Evolutionary conservation across 78 protist genomes (phyloP).

Genomic region (Mastigamoeba balamuthi): DNA sequence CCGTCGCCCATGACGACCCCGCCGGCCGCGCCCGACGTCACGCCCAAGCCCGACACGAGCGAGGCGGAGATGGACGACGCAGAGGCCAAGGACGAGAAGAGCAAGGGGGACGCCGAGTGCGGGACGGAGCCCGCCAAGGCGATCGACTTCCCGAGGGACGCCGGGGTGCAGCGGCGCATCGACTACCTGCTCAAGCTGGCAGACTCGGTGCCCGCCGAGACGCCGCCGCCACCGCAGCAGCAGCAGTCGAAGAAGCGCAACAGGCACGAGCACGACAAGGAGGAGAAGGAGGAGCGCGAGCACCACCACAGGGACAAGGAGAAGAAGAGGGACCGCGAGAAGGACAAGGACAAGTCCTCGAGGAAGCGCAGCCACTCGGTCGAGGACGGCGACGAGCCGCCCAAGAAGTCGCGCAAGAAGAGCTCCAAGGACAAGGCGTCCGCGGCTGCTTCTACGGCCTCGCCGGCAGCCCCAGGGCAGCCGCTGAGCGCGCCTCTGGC

Average conservation of each 20-base stretch:
- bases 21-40: neutral
- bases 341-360: too few species aligned
- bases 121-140: neutral
- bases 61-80: neutral
- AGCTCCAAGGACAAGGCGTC: too few species aligned
- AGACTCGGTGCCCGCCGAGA: neutral
- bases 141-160: constrained; percentile 25
- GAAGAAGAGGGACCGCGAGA: too few species aligned
- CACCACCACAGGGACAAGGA: neutral
- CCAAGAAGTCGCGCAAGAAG: too few species aligned
- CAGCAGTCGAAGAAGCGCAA: neutral
- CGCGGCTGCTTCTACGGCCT: too few species aligned
- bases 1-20: neutral
- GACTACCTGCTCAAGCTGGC: constrained; percentile 2
- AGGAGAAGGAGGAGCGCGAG: neutral
- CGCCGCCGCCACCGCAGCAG: neutral
- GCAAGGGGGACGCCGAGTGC: too few species aligned
- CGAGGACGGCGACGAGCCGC: too few species aligned
- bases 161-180: neutral
- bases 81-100: constrained; percentile 7
- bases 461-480: too few species aligned
- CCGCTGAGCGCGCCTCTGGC: too few species aligned
- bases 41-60: neutral
- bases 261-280: neutral
- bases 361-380: too few species aligned